Evolutionary conservation across 1,139 yeast genomes (phyloP).

Genomic region (Lodderomyces metapsilosis): DNA sequence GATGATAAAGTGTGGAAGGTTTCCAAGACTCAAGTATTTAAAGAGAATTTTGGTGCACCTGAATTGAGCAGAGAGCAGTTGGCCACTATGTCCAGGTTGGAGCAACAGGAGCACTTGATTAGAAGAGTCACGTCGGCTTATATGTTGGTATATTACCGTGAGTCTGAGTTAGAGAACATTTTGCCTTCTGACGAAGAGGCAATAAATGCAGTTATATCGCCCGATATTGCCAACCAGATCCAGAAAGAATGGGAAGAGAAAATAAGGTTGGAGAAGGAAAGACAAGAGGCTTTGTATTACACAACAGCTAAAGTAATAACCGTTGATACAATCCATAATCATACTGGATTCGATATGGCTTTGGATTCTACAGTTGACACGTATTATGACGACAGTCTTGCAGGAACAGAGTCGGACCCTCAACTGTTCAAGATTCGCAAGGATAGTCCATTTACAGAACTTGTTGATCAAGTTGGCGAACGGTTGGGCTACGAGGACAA

Average conservation of each 20-base stretch:
- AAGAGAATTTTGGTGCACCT: conserved; percentile 88
- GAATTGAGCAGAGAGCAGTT: conserved; percentile 49
- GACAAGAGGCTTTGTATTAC: conserved; percentile 78
- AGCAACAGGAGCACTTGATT: conserved; percentile 61
- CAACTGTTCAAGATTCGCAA: conserved; percentile 53
- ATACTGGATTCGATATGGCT: conserved; percentile 76
- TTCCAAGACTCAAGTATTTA: conserved; percentile 79
- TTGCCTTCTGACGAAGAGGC: conserved; percentile 54
- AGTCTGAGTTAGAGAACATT: conserved; percentile 55
- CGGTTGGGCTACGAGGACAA: conserved; percentile 32
- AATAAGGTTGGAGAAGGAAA: conserved; percentile 56
- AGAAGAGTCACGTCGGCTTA: conserved; percentile 92
- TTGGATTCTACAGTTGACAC: conserved; percentile 52
- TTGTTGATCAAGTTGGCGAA: conserved; percentile 52
- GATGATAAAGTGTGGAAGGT: conserved; percentile 93
- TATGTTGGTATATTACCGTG: conserved; percentile 90
- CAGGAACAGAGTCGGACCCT: conserved; percentile 51
- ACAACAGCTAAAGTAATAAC: conserved; percentile 59
- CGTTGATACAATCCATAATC: conserved; percentile 50
- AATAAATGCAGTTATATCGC: conserved; percentile 54
- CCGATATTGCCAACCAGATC: conserved; percentile 65
- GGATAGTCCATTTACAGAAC: conserved; percentile 50
- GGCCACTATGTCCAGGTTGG: conserved; percentile 51
- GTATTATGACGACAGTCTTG: conserved; percentile 48
- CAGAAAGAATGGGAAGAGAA: conserved; percentile 59